A percentile compares a stretch with the other conserved stretches of the same genome.
These are phyloP conservation scores for Lunasporangiospora selenospora DNA, from an alignment of 192 early-diverging fungal species.

Conservation along the genomic window DNA sequence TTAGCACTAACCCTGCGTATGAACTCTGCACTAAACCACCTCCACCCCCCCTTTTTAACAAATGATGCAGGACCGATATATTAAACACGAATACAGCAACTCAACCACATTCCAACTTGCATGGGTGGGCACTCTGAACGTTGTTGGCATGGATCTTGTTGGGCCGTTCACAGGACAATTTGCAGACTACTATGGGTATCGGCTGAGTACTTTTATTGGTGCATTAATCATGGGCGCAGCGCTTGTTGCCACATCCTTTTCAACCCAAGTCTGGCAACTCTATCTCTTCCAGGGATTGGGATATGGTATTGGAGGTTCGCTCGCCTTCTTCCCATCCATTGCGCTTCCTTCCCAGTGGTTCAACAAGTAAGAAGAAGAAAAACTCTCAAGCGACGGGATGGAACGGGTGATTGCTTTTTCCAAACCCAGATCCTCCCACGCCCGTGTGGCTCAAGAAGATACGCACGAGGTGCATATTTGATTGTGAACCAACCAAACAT, in stretches of 20 bases:
- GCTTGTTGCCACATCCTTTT: slow-evolving; percentile 62
- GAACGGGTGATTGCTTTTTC: no score
- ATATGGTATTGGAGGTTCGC: slow-evolving; percentile 47
- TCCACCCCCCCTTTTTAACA: no score
- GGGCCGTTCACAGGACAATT: slow-evolving; percentile 56
- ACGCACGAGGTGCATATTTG: no score
- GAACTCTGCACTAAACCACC: no score
- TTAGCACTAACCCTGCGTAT: no score
- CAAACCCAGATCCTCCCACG: no score
- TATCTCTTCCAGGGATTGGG: slow-evolving; percentile 35
- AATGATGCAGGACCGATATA: slow-evolving; percentile 26
- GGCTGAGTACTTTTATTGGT: slow-evolving; percentile 54
- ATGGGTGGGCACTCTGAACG: slow-evolving; percentile 59
- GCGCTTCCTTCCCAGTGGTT: slow-evolving; percentile 68
- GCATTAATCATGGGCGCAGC: slow-evolving; percentile 56
- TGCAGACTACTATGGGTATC: slow-evolving; percentile 57
- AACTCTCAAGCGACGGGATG: no score
- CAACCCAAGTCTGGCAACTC: slow-evolving; percentile 46
- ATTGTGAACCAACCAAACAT: no score
- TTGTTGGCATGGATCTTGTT: slow-evolving; percentile 53
- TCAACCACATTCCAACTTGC: slow-evolving; percentile 54
- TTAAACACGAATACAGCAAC: slow-evolving; percentile 31
- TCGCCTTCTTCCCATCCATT: slow-evolving; percentile 56
- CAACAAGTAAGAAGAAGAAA: slow-evolving; percentile 18
- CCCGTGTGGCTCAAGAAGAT: no score